phyloP scores from a whole-genome alignment of 2,329 filamentous ascomycete genomes.

The Claviceps pusilla region DNA sequence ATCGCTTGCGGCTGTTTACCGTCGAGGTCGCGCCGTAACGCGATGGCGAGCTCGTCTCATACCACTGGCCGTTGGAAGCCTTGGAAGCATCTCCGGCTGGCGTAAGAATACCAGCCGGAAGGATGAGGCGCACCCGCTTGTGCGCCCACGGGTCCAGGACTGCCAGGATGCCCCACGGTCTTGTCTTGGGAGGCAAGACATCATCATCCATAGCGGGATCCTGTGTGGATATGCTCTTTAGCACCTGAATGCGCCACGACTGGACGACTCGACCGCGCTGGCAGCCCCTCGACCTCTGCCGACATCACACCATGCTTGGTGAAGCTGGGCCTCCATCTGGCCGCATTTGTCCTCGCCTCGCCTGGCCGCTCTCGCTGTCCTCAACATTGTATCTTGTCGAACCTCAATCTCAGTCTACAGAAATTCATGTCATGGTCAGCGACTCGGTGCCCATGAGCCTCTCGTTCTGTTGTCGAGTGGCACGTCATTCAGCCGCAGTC shows the following conservation, averaged over 20 bases:
- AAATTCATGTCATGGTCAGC: not conserved
- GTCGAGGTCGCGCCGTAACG: not conserved
- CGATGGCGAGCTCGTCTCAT: not conserved
- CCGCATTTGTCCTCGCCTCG: not conserved
- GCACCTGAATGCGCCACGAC: not conserved
- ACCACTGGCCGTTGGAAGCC: not conserved
- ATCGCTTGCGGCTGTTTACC: not conserved
- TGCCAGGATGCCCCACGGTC: conserved; percentile 1
- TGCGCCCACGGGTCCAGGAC: not conserved
- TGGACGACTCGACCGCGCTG: not conserved
- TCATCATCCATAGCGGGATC: not conserved
- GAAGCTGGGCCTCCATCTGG: not conserved
- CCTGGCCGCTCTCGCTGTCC: not conserved
- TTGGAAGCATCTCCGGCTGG: not conserved
- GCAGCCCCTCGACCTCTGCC: not conserved
- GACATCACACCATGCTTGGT: not conserved
- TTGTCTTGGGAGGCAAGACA: conserved; percentile 3
- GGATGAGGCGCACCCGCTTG: conserved; percentile 2
- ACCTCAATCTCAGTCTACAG: not conserved
- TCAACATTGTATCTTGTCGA: not conserved
- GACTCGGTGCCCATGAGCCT: not conserved
- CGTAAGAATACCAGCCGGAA: not conserved
- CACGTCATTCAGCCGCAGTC: not conserved
- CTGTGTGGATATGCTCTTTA: not conserved
- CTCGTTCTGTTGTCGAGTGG: not conserved